phyloP scores from a whole-genome alignment of 2,329 filamentous ascomycete genomes.

The Apiospora koreana region DNA sequence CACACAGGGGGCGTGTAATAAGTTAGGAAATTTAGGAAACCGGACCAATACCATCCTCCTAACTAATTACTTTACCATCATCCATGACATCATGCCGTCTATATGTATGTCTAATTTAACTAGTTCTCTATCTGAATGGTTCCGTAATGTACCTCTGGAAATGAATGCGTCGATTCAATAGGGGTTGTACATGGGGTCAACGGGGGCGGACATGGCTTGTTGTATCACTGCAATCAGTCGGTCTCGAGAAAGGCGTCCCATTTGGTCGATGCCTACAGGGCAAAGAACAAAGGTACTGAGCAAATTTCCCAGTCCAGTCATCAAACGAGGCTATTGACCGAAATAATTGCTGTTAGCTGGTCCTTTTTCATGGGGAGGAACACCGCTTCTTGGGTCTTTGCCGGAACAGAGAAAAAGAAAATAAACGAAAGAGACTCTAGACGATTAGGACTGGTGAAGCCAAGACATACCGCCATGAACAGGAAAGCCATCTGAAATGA shows the following conservation, averaged over 20 bases:
- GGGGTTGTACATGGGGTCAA: neutral
- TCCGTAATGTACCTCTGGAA: too few species aligned
- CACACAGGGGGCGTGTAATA: too few species aligned
- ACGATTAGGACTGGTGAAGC: fast-evolving
- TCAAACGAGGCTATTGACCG: neutral
- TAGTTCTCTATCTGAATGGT: neutral
- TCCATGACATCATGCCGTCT: neutral
- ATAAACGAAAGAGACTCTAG: neutral
- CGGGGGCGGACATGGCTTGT: neutral
- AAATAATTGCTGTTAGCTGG: neutral
- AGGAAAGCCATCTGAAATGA: neutral
- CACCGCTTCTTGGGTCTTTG: too few species aligned
- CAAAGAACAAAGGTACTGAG: neutral
- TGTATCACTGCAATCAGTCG: neutral
- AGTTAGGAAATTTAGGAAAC: too few species aligned
- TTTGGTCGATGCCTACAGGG: neutral
- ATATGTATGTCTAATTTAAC: neutral
- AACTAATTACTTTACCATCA: neutral
- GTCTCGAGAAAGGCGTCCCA: neutral
- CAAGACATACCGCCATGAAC: neutral
- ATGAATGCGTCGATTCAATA: neutral
- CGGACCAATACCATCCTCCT: too few species aligned
- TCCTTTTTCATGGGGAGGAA: neutral
- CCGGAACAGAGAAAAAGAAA: neutral
- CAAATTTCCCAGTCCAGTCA: neutral